Base-by-base conservation (phyloP, 2,329 filamentous ascomycete species). In the Penicillium janthinellum region DNA sequence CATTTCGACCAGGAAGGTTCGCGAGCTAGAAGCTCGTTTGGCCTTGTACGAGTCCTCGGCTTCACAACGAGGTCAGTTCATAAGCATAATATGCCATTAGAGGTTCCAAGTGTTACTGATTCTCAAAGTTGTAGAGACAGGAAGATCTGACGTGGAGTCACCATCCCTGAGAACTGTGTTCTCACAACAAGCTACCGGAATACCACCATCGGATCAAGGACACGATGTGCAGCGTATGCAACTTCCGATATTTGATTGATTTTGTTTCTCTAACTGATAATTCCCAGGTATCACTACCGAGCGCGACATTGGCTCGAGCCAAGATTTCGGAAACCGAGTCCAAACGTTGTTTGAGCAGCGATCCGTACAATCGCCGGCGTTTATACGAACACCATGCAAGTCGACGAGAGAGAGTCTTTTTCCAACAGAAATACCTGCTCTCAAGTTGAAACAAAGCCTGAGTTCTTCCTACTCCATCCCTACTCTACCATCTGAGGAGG, bases 241-340 rank as follows among this genome's bases (percentile, higher is more conserved):
- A 14, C 20, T 6, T 7, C 12, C 7, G 1, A 12, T 12, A 7
- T n/a, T 48, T 3, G 5, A 31, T 22, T 22, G 22, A 22, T 22
- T 22, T 22, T 22, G 22, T 22, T 22, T 22, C 22, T 2, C 22
- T 22, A 2, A 22, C 22, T 22, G 3, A 49, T 3, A 7, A 0
- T 8, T 49, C 1, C n/a, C 14, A 54, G 51, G 51, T 17, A 54
- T 54, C 22, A 42, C 37, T 20, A 54, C 51, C 15, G 51, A 54
- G 28, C 51, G 51, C 51, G 39, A 54, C n/a, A 54, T 76, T n/a
- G 57, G 51, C 11, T 54, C 57, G 34, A 58, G 57, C 31, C 57
- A 58, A 37, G 51, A 58, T 6, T 55, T 58, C n/a, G 57, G 51
- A 17, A 28, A 55, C 31, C 51, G 51, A 22, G 51, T 58, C 11